These are phyloP conservation scores for Globisporangium rhizosaccharum DNA, from an alignment of 352 stramenopile genomes.

Conservation along the genomic window DNA sequence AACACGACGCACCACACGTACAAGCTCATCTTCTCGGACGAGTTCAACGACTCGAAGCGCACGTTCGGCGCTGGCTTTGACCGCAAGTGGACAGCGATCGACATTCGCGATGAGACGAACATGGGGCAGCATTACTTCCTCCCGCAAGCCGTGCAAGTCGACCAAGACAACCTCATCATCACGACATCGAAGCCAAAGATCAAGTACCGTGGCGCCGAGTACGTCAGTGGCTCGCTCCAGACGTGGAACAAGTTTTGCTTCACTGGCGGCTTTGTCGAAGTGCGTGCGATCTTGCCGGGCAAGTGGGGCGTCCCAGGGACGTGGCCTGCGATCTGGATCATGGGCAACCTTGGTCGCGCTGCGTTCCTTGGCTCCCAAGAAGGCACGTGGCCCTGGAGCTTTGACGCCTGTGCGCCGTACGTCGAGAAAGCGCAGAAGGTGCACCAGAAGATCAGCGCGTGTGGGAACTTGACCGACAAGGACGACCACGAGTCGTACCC, in stretches of 20 bases:
- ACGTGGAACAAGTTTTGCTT: slow-evolving; percentile 99
- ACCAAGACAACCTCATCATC: slow-evolving; percentile 93
- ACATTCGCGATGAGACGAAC: slow-evolving; percentile 94
- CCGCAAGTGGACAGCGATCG: slow-evolving; percentile 93
- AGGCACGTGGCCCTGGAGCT: slow-evolving; percentile 96
- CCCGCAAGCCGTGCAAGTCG: slow-evolving; percentile 87
- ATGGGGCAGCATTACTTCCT: slow-evolving; percentile 97
- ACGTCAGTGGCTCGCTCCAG: slow-evolving; percentile 93
- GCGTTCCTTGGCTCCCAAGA: slow-evolving; percentile 92
- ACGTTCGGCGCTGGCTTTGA: slow-evolving; percentile 94
- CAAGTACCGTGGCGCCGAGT: slow-evolving; percentile 65
- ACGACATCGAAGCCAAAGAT: slow-evolving; percentile 82
- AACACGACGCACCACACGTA: slow-evolving; percentile 46
- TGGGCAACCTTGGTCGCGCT: slow-evolving; percentile 96
- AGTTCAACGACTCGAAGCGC: slow-evolving; percentile 93
- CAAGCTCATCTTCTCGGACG: slow-evolving; percentile 93
- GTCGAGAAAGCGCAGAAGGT: slow-evolving; percentile 87
- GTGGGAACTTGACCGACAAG: slow-evolving; percentile 91
- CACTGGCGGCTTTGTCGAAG: slow-evolving; percentile 95
- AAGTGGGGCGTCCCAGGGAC: slow-evolving; percentile 93
- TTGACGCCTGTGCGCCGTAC: slow-evolving; percentile 84
- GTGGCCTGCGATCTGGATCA: slow-evolving; percentile 97
- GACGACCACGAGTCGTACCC: slow-evolving; percentile 81
- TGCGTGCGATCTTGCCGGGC: slow-evolving; percentile 91
- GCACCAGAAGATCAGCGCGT: slow-evolving; percentile 93